Base-by-base conservation (phyloP, 2,329 filamentous ascomycete species). In the Arachnopeziza araneosa region DNA sequence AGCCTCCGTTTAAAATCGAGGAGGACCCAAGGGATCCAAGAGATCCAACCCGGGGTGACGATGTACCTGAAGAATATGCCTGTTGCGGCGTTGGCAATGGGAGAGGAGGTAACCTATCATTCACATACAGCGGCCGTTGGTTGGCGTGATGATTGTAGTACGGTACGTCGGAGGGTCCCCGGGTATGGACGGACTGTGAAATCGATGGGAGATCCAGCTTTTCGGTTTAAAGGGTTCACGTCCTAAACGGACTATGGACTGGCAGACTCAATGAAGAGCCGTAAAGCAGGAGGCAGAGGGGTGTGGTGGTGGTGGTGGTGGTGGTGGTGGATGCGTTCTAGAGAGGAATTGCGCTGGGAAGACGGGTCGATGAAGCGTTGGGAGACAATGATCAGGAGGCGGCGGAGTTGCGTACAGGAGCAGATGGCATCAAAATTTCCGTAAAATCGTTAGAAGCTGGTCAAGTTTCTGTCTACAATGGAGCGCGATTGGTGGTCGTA, bases 201-300 rank as follows among this genome's bases (percentile, higher is more conserved):
- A 92, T 89, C 79, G 90, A 90, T 79, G 90, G 89, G 77, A 93
- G 86, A 90, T 93, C 91, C 91, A 96, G 91, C 82, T 93, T 95
- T 88, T 85, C 90, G 90, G 86, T 88, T 78, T 85, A 61, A 63
- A 53, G 51, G 64, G 59, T 68, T n/a, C 63, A 67, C 66, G 69
- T 70, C 70, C 69, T 60, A 56, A 57, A 57, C 65, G 68, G 69
- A 72, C 68, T 66, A 63, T 65, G 64, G 60, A 61, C 50, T 52
- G 63, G 60, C 60, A 62, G 59, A 65, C 66, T 68, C 67, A 63
- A 63, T 57, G 63, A 64, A 63, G 65, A 66, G 61, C 54, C 64
- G 59, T 60, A 61, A n/a, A 24, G 57, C 50, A 30, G 36, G 51
- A 14, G 30, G 21, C 54, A 59, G 56, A 62, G 32, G 50, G 49